Conservation (phyloP, 768 basidiomycete species). For the Psilocybe cubensis region DNA sequence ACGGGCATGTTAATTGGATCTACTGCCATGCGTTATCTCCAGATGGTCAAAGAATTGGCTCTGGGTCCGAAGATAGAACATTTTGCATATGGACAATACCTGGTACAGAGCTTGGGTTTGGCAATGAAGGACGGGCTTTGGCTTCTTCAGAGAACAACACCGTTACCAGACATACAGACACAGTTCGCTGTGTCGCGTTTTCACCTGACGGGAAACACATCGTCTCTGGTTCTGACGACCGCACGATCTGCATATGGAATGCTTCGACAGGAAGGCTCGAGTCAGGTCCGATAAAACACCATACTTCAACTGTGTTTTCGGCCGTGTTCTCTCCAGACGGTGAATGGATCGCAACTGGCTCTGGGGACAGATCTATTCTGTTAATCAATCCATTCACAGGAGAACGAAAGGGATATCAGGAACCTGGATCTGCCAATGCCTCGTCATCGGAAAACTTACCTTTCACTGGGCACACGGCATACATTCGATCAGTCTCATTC, state of each 20-base stretch:
- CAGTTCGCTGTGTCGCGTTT: constrained; percentile 11
- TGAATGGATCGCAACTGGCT: constrained; percentile 21
- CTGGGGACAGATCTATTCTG: neutral
- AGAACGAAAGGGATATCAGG: too few relatives aligned
- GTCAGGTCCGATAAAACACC: neutral
- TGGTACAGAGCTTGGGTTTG: neutral
- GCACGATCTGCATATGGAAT: constrained; percentile 2
- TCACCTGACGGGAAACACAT: constrained; percentile 16
- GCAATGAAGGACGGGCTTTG: neutral
- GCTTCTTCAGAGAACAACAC: neutral
- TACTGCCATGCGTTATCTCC: constrained; percentile 23
- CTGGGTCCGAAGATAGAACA: neutral
- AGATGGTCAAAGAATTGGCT: constrained; percentile 8
- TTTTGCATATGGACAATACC: neutral
- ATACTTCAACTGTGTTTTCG: constrained; percentile 12
- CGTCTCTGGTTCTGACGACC: constrained; percentile 1
- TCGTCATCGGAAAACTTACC: neutral
- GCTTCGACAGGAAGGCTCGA: neutral
- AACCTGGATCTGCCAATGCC: too few relatives aligned
- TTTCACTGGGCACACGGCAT: constrained; percentile 6
- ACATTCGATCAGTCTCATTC: constrained; percentile 20
- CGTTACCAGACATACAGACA: neutral
- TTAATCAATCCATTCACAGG: too few relatives aligned
- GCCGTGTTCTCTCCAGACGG: constrained; percentile 24
- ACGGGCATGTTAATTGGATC: neutral